A percentile compares a stretch with the other conserved stretches of the same genome.
Conservation (phyloP, 2,329 filamentous ascomycete genomes). For the Aspergillus eucalypticola region DNA sequence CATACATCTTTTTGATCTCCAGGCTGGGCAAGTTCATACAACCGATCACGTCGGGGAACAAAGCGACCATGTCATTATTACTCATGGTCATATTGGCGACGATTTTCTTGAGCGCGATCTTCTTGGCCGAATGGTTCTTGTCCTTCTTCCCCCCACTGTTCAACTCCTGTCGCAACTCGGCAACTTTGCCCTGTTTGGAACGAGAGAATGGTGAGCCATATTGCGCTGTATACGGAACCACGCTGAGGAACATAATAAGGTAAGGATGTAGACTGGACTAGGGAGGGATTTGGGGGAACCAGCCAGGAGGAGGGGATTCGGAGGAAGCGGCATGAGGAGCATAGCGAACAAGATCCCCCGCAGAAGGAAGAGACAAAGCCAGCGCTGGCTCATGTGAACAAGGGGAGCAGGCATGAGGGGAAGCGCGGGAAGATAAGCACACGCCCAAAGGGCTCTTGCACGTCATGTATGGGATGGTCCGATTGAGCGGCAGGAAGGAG, state of each 20-base stretch:
- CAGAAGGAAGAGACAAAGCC: conserved; percentile 10
- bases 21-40: conserved; percentile 94
- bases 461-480: conserved; percentile 4
- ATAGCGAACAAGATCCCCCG: conserved; percentile 17
- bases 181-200: conserved; percentile 87
- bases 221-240: conserved; percentile 29
- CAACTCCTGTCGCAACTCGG: conserved; percentile 91
- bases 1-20: conserved; percentile 99
- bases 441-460: conserved; percentile 9
- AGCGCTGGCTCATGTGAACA: conserved; percentile 3
- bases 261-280: neutral
- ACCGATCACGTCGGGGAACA: conserved; percentile 91
- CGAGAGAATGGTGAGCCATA: conserved; percentile 35
- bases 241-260: conserved; percentile 31
- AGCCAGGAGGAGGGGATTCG: neutral
- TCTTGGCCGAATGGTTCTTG: conserved; percentile 92
- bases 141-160: conserved; percentile 96
- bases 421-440: conserved; percentile 13
- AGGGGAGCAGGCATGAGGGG: conserved; percentile 10
- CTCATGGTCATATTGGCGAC: conserved; percentile 99
- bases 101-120: conserved; percentile 98
- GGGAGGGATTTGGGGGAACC: neutral
- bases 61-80: conserved; percentile 98
- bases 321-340: neutral
- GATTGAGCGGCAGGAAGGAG: conserved; percentile 22